Evolutionary conservation across 345 rosid species (phyloP).

Genomic region (Linum tenue): DNA sequence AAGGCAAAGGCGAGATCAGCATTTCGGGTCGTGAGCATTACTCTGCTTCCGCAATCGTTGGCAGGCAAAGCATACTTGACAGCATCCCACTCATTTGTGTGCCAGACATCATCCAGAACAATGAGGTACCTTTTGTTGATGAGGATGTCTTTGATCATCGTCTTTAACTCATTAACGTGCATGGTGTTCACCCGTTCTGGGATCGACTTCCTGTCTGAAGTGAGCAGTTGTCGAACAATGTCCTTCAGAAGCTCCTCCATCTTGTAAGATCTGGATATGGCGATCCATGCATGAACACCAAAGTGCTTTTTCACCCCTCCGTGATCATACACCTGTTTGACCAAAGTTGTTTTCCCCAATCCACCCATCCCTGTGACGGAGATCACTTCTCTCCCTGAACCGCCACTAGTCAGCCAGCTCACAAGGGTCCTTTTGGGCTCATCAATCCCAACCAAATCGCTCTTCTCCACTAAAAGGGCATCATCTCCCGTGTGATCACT

Average conservation of each 20-base stretch:
- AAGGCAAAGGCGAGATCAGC: slow-evolving; percentile 14
- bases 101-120: slow-evolving; percentile 33
- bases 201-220: slow-evolving; percentile 5
- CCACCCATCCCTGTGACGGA: slow-evolving; percentile 30
- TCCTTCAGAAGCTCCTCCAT: slow-evolving; percentile 14
- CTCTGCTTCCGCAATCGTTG: slow-evolving; percentile 17
- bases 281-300: slow-evolving; percentile 23
- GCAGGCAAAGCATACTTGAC: slow-evolving; percentile 21
- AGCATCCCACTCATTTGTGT: slow-evolving; percentile 22
- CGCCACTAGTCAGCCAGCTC: slow-evolving; percentile 15
- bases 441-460: slow-evolving; percentile 26
- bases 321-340: slow-evolving; percentile 16
- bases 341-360: slow-evolving; percentile 30
- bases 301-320: slow-evolving; percentile 10
- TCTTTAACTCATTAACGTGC: slow-evolving; percentile 18
- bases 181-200: slow-evolving; percentile 2
- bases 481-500: slow-evolving; percentile 12
- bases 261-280: slow-evolving; percentile 17
- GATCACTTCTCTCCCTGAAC: slow-evolving; percentile 16
- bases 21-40: slow-evolving; percentile 24
- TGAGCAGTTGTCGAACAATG: slow-evolving; percentile 19
- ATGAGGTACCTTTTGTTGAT: slow-evolving; percentile 21
- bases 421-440: slow-evolving; percentile 11
- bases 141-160: slow-evolving; percentile 13
- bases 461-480: slow-evolving; percentile 17